Evolutionary conservation across 805 yeast species (phyloP).

Genomic region (Suhomyces faveliae): DNA sequence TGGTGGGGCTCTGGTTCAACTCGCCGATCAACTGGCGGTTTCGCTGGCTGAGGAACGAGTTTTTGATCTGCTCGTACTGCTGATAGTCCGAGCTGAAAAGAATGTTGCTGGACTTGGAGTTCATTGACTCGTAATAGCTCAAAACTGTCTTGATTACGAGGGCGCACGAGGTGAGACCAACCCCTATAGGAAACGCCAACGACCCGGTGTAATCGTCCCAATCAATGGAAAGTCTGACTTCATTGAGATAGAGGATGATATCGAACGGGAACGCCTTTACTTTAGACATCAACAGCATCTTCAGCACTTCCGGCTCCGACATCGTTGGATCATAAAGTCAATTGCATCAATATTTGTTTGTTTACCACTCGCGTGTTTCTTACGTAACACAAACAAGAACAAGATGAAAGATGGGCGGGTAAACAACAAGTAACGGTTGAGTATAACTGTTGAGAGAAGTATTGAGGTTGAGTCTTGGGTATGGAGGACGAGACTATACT

Average conservation of each 20-base stretch:
- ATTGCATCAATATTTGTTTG: background rate
- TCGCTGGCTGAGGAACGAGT: constrained; percentile 6
- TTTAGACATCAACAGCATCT: constrained; percentile 28
- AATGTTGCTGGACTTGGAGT: constrained; percentile 27
- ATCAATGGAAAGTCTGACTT: constrained; percentile 36
- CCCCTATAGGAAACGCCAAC: constrained; percentile 33
- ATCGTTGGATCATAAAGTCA: background rate
- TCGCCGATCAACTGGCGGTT: constrained; percentile 3
- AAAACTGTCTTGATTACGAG: constrained; percentile 21
- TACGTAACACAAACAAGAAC: too few species aligned
- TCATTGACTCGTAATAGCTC: constrained; percentile 26
- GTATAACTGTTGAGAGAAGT: background rate
- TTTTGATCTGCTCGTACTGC: constrained; percentile 31
- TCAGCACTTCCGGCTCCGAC: constrained; percentile 2
- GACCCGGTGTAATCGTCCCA: constrained; percentile 39
- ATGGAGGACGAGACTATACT: constrained; percentile 11
- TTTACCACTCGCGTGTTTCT: background rate
- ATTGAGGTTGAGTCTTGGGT: background rate
- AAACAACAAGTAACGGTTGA: background rate
- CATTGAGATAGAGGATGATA: constrained; percentile 34
- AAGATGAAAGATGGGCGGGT: background rate
- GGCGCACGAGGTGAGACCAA: constrained; percentile 17
- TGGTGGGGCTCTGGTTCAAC: constrained; percentile 5
- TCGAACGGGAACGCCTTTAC: constrained; percentile 36
- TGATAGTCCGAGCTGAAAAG: constrained; percentile 36